These are phyloP conservation scores for Hippophae gyantsensis DNA, from an alignment of 306 rosid species.

Conservation along the genomic window DNA sequence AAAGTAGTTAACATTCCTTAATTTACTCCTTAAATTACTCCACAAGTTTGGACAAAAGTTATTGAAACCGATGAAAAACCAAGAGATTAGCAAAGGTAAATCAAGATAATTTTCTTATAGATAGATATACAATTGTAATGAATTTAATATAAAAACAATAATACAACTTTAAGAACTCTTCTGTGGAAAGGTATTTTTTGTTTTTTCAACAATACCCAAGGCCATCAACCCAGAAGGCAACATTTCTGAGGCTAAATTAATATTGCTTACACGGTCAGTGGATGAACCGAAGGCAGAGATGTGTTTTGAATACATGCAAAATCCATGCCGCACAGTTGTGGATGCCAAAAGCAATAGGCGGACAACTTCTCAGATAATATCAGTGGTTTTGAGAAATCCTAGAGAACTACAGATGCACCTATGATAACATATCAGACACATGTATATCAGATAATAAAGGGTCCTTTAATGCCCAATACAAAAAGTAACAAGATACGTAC, in stretches of 20 bases:
- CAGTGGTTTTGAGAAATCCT: constrained; percentile 51
- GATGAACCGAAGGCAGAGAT: constrained; percentile 41
- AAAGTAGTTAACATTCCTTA: too few relatives aligned
- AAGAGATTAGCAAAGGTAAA: too few relatives aligned
- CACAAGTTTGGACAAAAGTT: too few relatives aligned
- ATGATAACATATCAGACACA: not conserved
- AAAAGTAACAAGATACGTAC: constrained; percentile 32
- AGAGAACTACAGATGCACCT: too few relatives aligned
- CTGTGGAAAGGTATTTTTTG: too few relatives aligned
- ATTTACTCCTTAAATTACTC: too few relatives aligned
- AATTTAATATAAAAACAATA: too few relatives aligned
- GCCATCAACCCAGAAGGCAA: constrained; percentile 46
- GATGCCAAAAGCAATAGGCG: constrained; percentile 46
- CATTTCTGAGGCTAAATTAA: constrained; percentile 53
- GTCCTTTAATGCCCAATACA: constrained; percentile 3
- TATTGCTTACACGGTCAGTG: constrained; percentile 28
- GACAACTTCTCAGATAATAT: constrained; percentile 39
- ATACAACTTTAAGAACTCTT: too few relatives aligned
- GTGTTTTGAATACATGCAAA: constrained; percentile 51
- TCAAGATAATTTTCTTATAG: too few relatives aligned
- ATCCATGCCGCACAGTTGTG: constrained; percentile 63
- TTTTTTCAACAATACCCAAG: constrained; percentile 19
- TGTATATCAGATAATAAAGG: constrained; percentile 6
- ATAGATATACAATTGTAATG: too few relatives aligned
- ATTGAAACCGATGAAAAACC: too few relatives aligned